phyloP scores from a whole-genome alignment of 2,329 filamentous ascomycete genomes.

The Cercospora sp. region DNA sequence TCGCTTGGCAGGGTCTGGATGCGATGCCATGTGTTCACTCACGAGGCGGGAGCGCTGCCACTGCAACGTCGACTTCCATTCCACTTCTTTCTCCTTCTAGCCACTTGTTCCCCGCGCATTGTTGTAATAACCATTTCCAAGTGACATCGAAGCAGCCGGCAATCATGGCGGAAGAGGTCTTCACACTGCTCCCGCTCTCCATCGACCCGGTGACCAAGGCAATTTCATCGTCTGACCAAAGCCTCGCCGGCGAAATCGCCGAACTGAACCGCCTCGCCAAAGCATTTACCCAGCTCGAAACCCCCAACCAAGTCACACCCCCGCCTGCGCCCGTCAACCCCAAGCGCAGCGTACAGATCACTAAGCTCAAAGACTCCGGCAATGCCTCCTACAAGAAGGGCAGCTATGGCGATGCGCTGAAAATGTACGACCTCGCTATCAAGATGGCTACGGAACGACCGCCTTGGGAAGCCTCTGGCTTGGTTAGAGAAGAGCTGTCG shows the following conservation, averaged over 20 bases:
- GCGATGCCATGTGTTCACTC: constrained; percentile 1
- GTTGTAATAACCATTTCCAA: background rate
- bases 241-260: constrained; percentile 55
- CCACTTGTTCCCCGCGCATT: background rate
- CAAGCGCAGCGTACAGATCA: constrained; percentile 83
- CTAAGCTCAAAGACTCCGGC: constrained; percentile 85
- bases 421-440: constrained; percentile 80
- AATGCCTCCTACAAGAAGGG: constrained; percentile 80
- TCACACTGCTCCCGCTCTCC: constrained; percentile 50
- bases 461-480: constrained; percentile 79
- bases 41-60: background rate
- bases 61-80: background rate
- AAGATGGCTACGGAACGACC: constrained; percentile 84
- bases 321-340: constrained; percentile 89
- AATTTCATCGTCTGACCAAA: constrained; percentile 54
- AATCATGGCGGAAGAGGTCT: constrained; percentile 17
- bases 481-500: constrained; percentile 82
- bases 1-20: background rate
- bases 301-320: constrained; percentile 68
- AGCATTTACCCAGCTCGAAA: constrained; percentile 63
- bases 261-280: constrained; percentile 79
- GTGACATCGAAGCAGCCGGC: background rate
- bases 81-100: background rate
- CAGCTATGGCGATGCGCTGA: constrained; percentile 71
- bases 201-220: constrained; percentile 82